These are phyloP conservation scores for Fusarium sp. DNA, from an alignment of 2,329 filamentous ascomycete species.

Conservation along the genomic window DNA sequence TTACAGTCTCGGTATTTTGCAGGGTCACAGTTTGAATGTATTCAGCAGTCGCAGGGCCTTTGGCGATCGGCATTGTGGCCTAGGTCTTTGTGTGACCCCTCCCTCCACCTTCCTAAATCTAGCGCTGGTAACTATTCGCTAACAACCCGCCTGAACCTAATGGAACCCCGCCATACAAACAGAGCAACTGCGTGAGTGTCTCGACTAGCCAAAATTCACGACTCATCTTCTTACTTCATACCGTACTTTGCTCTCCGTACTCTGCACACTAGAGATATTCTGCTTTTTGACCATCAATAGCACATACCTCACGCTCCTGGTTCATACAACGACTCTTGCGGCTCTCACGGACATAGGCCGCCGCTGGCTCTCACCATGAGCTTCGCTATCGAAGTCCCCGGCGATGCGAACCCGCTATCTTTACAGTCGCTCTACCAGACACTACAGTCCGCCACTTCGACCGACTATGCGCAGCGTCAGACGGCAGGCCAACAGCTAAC, in stretches of 20 bases:
- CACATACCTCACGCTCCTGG: constrained; percentile 10
- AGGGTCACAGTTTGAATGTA: neutral
- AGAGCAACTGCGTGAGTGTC: constrained; percentile 38
- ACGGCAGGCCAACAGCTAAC: constrained; percentile 79
- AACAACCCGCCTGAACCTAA: constrained; percentile 30
- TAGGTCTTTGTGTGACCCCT: constrained; percentile 39
- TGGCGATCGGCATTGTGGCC: constrained; percentile 30
- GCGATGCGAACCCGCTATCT: constrained; percentile 82
- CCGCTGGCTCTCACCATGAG: constrained; percentile 66
- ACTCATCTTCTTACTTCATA: constrained; percentile 30
- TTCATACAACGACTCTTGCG: constrained; percentile 23
- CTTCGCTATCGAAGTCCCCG: constrained; percentile 83
- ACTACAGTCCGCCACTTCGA: constrained; percentile 74
- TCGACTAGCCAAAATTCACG: constrained; percentile 39
- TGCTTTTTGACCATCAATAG: constrained; percentile 8
- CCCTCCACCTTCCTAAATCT: constrained; percentile 14
- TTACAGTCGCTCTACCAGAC: constrained; percentile 74
- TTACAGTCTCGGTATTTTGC: neutral
- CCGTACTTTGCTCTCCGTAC: constrained; percentile 29
- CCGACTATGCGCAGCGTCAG: constrained; percentile 74
- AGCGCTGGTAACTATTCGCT: constrained; percentile 15
- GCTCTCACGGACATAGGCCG: constrained; percentile 40
- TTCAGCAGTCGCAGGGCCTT: constrained; percentile 5
- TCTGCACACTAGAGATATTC: constrained; percentile 14
- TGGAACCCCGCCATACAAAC: constrained; percentile 42